Percentiles rank a stretch among this genome's conserved stretches.
Evolutionary conservation across 805 yeast species (phyloP).

Genomic region (Lipomyces oligophaga): DNA sequence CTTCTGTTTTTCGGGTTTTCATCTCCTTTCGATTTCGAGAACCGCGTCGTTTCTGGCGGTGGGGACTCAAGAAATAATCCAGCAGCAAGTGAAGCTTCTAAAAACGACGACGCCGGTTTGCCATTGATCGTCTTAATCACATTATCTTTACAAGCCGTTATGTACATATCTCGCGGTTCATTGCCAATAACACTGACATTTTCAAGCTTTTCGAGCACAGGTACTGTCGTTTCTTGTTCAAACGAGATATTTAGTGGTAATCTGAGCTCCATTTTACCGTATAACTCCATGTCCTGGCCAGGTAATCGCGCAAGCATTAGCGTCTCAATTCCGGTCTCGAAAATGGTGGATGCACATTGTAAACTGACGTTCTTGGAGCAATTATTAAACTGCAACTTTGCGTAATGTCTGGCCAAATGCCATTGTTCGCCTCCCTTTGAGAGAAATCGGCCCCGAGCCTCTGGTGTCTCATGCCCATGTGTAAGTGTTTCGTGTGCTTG

Average conservation of each 20-base stretch:
- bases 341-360: conserved; percentile 24
- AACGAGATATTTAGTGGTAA: conserved; percentile 16
- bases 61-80: conserved; percentile 20
- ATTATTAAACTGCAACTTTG: conserved; percentile 9
- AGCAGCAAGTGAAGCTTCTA: conserved; percentile 40
- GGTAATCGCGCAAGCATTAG: conserved; percentile 9
- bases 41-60: conserved; percentile 15
- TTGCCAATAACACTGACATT: conserved; percentile 1
- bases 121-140: conserved; percentile 55
- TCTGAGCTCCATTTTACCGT: conserved; percentile 11
- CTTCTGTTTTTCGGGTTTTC: conserved; percentile 14
- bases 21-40: neutral
- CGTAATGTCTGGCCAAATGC: conserved; percentile 9
- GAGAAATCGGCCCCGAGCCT: conserved; percentile 17
- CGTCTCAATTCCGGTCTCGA: conserved; percentile 24
- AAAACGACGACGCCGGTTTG: conserved; percentile 53
- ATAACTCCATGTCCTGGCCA: conserved; percentile 12
- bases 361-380: conserved; percentile 4
- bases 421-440: conserved; percentile 24
- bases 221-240: conserved; percentile 2
- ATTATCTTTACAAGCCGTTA: conserved; percentile 55
- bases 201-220: conserved; percentile 16
- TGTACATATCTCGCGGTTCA: conserved; percentile 35
- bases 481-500: neutral
- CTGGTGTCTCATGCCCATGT: neutral